phyloP scores from a whole-genome alignment of 208 protist species.

The Leishmania amazonensis region DNA sequence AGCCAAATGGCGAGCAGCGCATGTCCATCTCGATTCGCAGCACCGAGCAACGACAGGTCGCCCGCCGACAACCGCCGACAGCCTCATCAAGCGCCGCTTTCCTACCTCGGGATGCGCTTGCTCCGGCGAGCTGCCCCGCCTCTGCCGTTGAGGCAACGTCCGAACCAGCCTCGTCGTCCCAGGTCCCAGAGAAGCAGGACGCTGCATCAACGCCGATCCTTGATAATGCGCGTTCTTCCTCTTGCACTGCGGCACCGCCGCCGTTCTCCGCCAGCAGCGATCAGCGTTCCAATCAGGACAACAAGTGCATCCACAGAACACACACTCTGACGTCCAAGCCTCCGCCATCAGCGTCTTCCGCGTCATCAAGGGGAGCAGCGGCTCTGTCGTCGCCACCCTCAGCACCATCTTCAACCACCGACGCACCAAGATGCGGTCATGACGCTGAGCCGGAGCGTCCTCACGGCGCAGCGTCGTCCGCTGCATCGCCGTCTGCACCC shows the following conservation, averaged over 20 bases:
- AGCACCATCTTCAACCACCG: background rate
- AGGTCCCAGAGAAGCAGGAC: background rate
- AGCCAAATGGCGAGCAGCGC: constrained; percentile 29
- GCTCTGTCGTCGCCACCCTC: background rate
- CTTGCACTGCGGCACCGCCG: background rate
- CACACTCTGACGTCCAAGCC: background rate
- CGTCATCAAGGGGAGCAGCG: background rate
- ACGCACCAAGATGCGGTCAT: too few species aligned
- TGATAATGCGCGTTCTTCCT: background rate
- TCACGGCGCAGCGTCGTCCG: background rate
- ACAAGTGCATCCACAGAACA: background rate
- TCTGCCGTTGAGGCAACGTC: background rate
- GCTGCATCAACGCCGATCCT: background rate
- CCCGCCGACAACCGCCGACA: constrained; percentile 8
- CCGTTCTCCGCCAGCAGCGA: background rate
- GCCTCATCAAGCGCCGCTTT: background rate
- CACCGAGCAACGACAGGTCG: constrained; percentile 23
- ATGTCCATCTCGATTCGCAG: constrained; percentile 83
- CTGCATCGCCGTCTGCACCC: background rate
- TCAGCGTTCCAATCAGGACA: background rate
- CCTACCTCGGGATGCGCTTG: background rate
- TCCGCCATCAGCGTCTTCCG: background rate
- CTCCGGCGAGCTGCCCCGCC: background rate
- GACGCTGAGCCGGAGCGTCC: background rate
- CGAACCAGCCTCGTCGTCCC: background rate